Conservation (phyloP, 2,329 filamentous ascomycete species). For the Aurifilum marmelostoma region DNA sequence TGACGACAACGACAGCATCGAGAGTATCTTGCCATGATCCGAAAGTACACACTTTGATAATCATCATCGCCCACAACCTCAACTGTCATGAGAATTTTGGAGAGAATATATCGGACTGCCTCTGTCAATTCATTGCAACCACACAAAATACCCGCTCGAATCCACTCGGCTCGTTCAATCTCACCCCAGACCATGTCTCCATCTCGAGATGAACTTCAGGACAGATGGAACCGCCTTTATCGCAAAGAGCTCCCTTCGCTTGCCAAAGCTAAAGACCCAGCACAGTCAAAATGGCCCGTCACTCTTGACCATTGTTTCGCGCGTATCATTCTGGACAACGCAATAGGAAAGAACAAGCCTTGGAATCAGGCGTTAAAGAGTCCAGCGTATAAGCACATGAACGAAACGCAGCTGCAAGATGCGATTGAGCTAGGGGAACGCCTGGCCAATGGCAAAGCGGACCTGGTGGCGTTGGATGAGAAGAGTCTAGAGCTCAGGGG, state of each 20-base stretch:
- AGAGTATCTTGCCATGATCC: too few relatives aligned
- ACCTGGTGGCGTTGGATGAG: conserved; percentile 19
- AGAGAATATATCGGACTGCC: background rate
- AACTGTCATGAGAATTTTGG: background rate
- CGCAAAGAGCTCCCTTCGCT: conserved; percentile 14
- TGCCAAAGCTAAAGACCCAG: conserved; percentile 18
- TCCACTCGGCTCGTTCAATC: background rate
- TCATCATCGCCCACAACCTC: background rate
- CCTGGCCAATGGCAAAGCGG: conserved; percentile 3
- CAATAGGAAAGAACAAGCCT: conserved; percentile 13
- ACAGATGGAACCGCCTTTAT: conserved; percentile 17
- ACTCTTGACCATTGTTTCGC: conserved; percentile 24
- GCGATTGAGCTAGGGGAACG: conserved; percentile 17
- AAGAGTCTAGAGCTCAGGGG: conserved; percentile 12
- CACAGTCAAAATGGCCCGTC: conserved; percentile 22
- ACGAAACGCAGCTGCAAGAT: conserved; percentile 11
- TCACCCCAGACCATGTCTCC: conserved; percentile 1
- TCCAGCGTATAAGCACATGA: conserved; percentile 25
- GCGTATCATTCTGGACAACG: conserved; percentile 22
- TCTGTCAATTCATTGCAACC: background rate
- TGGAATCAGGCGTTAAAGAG: conserved; percentile 23
- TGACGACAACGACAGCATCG: background rate
- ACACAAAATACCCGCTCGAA: background rate
- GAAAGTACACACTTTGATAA: too few relatives aligned
- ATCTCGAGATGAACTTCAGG: conserved; percentile 12